Evolutionary conservation across 768 basidiomycete species (phyloP).

Genomic region (Lactarius hengduanensis): DNA sequence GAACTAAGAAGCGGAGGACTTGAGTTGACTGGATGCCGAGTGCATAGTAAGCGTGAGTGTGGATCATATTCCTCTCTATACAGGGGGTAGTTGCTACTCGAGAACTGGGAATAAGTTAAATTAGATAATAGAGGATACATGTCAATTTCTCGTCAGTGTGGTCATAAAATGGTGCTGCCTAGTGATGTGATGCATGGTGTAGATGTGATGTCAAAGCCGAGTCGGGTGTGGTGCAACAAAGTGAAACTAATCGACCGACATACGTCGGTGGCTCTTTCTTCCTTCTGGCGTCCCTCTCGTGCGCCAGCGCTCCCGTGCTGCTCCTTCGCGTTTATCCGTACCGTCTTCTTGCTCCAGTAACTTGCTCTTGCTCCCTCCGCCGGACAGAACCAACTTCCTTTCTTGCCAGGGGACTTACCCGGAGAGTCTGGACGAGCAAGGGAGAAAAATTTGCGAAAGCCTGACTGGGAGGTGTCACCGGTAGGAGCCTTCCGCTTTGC

Average conservation of each 20-base stretch:
- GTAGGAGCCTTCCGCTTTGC: constrained; percentile 39
- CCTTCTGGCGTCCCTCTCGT: constrained; percentile 15
- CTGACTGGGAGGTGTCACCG: constrained; percentile 33
- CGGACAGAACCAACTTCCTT: not conserved
- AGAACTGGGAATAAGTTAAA: not conserved
- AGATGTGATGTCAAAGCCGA: not conserved
- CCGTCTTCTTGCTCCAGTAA: constrained; percentile 22
- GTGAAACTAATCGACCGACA: constrained; percentile 25
- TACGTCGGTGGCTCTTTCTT: constrained; percentile 21
- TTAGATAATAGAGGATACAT: constrained; percentile 13
- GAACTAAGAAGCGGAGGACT: constrained; percentile 20
- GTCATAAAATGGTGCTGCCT: constrained; percentile 6
- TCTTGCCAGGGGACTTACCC: constrained; percentile 14
- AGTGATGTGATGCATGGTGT: not conserved
- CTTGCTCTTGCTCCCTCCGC: constrained; percentile 16
- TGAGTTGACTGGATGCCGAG: not conserved
- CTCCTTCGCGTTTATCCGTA: constrained; percentile 13
- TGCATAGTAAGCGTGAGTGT: constrained; percentile 6
- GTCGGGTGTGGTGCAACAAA: not conserved
- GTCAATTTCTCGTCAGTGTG: not conserved
- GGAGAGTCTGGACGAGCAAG: constrained; percentile 26
- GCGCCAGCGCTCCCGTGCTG: constrained; percentile 24
- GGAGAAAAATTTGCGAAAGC: constrained; percentile 32
- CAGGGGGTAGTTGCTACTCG: not conserved
- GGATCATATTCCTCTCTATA: not conserved